These are phyloP conservation scores for Casuarina cunninghamiana DNA, from an alignment of 306 rosid species.

Conservation along the genomic window DNA sequence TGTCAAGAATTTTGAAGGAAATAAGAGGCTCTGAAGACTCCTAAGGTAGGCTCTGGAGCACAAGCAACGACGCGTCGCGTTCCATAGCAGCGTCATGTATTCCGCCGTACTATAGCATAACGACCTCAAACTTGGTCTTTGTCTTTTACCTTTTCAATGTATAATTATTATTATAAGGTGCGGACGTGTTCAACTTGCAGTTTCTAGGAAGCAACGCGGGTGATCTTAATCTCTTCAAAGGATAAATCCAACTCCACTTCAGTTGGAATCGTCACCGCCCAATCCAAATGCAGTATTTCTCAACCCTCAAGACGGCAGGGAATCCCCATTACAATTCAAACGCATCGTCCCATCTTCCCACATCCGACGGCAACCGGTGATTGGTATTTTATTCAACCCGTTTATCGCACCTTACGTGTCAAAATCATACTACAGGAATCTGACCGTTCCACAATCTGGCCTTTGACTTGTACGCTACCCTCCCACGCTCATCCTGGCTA, in stretches of 20 bases:
- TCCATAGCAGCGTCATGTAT: not conserved
- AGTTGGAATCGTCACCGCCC: not conserved
- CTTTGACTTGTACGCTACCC: not conserved
- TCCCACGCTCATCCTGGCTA: not conserved
- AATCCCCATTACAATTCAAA: not conserved
- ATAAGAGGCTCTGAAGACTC: no score
- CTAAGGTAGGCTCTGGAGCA: no score
- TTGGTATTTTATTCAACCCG: not conserved
- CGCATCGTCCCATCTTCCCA: no score
- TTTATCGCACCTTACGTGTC: not conserved
- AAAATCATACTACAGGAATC: constrained; percentile 3
- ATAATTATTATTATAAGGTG: not conserved
- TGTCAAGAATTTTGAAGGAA: no score
- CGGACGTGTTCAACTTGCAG: constrained; percentile 12
- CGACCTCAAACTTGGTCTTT: not conserved
- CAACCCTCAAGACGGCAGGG: no score
- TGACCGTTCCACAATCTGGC: constrained; percentile 28
- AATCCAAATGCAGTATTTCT: not conserved
- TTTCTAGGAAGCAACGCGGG: constrained; percentile 22
- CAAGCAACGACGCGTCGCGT: not conserved
- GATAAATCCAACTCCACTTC: no score
- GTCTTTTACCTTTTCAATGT: not conserved
- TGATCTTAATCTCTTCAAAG: not conserved
- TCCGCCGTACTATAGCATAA: not conserved
- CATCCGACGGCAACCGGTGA: no score